Evolutionary conservation across 2,329 filamentous ascomycete genomes (phyloP), one percentile per base, ranked within the genome.

Genomic region (Juglanconis oblonga): DNA sequence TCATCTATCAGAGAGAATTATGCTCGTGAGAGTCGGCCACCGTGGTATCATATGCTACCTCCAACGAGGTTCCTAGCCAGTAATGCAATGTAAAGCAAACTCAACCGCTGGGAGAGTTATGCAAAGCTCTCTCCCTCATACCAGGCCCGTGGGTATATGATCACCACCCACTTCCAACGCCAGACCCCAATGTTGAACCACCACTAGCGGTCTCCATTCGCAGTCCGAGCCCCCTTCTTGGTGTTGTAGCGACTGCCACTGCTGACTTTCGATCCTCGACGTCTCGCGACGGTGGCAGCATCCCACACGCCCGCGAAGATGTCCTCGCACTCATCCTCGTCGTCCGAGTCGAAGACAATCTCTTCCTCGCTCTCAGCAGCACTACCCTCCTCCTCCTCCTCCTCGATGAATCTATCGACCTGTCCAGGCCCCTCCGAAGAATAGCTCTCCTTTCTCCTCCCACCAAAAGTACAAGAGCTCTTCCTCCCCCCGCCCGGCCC

Each of bases 311-410:
- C 86, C 0, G 79, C 74, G 70, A 89, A 89, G 38, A 89, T 73
- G 48, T 88, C 86, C 58, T 88, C 86, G 55, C 86, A 87, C 68
- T 89, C 86, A 44, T 88, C 85, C 61, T 87, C 84, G 63, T 88
- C 83, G 8, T 83, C 82, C 29, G 83, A 87, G 73, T 88, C 83
- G 65, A 88, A 87, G 45, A 79, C 75, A 14, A 86, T 67, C 32
- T 76, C 71, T 3, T 73, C 73, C 11, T 62, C 65, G 36, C 50
- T 61, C 53, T 62, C 63, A 4, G 48, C 62, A 29, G 31, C 40
- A 42, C 44, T 60, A 3, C 49, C 52, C 17, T 67, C 67, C 13
- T 67, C 65, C 11, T 67, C 65, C 11, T 59, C 57, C 8, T 56
- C 45, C 31, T 57, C 64, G 14, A 61, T 47, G 4, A 62, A 55